phyloP scores from a whole-genome alignment of 768 basidiomycete genomes.

The Naganishia friedmannii region DNA sequence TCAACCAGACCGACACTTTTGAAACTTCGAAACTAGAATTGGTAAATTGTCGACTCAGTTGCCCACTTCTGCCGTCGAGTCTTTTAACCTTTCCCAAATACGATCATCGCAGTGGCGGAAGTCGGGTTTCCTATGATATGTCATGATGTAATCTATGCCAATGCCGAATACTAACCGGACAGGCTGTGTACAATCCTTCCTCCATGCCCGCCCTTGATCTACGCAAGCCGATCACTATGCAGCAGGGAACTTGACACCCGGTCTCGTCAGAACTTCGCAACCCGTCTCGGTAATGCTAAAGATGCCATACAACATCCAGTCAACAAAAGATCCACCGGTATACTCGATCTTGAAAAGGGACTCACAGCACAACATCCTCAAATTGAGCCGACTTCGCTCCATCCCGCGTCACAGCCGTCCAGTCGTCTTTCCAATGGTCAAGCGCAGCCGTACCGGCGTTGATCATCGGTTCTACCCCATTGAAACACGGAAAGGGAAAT shows the following conservation, averaged over 20 bases:
- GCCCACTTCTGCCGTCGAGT: too few relatives aligned
- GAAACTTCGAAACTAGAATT: too few relatives aligned
- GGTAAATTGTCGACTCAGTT: too few relatives aligned
- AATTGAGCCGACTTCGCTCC: slow-evolving; percentile 92
- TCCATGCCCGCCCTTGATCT: too few relatives aligned
- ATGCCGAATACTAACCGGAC: too few relatives aligned
- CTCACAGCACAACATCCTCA: slow-evolving; percentile 92
- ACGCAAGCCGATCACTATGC: neutral
- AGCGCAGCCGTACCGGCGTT: slow-evolving; percentile 66
- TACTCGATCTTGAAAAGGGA: slow-evolving; percentile 35
- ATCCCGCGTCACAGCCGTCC: slow-evolving; percentile 92
- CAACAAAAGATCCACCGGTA: slow-evolving; percentile 21
- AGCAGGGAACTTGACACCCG: slow-evolving; percentile 30
- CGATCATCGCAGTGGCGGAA: too few relatives aligned
- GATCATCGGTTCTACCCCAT: slow-evolving; percentile 68
- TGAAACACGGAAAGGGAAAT: neutral
- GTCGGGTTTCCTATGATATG: too few relatives aligned
- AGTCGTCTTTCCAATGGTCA: slow-evolving; percentile 57
- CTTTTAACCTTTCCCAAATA: too few relatives aligned
- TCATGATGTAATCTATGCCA: too few relatives aligned
- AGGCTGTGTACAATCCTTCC: too few relatives aligned
- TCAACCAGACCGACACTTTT: too few relatives aligned
- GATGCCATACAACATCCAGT: slow-evolving; percentile 17
- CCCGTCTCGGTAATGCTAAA: slow-evolving; percentile 86
- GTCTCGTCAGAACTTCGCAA: slow-evolving; percentile 73